Conservation (phyloP, 73 alveolate genomes). For the Loxodes magnus region DNA sequence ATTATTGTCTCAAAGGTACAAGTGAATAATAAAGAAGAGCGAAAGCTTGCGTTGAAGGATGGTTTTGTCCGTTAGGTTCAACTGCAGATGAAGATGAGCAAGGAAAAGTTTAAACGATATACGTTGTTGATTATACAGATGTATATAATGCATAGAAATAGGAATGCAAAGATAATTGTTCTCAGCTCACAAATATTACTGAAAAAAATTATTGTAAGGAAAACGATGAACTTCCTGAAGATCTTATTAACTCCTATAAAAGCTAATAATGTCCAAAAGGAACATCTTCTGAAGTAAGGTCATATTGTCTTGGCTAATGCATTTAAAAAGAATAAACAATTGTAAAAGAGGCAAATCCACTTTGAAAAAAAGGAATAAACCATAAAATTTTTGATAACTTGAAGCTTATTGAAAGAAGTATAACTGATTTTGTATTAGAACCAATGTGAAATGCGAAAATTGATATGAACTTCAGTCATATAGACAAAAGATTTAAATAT, state of each 20-base stretch:
- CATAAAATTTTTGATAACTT: background rate
- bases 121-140: background rate
- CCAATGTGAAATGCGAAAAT: slow-evolving; percentile 27
- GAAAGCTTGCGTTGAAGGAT: slow-evolving; percentile 53
- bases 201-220: slow-evolving; percentile 20
- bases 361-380: slow-evolving; percentile 6
- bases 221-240: slow-evolving; percentile 27
- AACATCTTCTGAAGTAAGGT: slow-evolving; percentile 31
- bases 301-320: slow-evolving; percentile 54
- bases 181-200: slow-evolving; percentile 3
- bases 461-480: slow-evolving; percentile 18
- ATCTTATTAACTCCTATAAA: slow-evolving; percentile 22
- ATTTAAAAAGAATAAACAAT: background rate
- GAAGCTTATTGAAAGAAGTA: background rate
- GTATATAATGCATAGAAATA: slow-evolving; percentile 5
- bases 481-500: slow-evolving; percentile 20
- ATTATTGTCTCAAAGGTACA: slow-evolving; percentile 59
- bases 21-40: slow-evolving; percentile 29
- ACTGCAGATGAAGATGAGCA: slow-evolving; percentile 28
- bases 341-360: slow-evolving; percentile 6
- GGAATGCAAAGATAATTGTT: background rate
- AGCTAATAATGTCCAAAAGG: slow-evolving; percentile 61
- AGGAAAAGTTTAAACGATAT: slow-evolving; percentile 17
- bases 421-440: background rate
- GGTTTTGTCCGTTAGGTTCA: slow-evolving; percentile 54